Conservation (phyloP, 1,284 basidiomycete genomes). For the Malassezia globosa region DNA sequence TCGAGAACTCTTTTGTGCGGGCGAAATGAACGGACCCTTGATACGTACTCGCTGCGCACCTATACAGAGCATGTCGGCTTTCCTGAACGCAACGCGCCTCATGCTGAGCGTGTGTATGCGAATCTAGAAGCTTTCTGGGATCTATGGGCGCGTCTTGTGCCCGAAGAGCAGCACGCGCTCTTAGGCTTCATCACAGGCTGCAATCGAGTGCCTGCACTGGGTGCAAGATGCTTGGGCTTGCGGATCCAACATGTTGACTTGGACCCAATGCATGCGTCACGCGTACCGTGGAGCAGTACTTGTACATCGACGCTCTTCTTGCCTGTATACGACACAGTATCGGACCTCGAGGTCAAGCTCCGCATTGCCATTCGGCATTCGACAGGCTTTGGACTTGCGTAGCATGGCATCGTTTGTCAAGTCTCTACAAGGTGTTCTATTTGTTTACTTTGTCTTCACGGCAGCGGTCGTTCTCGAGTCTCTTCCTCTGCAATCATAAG, state of each 20-base stretch:
- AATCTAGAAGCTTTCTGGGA: conserved; percentile 22
- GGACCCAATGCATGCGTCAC: conserved; percentile 3
- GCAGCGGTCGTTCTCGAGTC: too few relatives aligned
- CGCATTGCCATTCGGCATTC: conserved; percentile 26
- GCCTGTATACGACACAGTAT: conserved; percentile 18
- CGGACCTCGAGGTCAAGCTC: conserved; percentile 19
- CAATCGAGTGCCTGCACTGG: conserved; percentile 23
- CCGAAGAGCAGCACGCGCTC: conserved; percentile 21
- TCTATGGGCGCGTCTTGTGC: conserved; percentile 16
- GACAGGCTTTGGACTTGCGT: conserved; percentile 26
- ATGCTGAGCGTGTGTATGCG: neutral
- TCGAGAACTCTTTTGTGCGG: conserved; percentile 10
- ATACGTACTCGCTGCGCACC: conserved; percentile 18
- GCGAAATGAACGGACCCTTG: conserved; percentile 17
- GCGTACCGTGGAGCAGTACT: conserved; percentile 31
- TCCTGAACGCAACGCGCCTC: conserved; percentile 4
- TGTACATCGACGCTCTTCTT: conserved; percentile 33
- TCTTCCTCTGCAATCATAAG: too few relatives aligned
- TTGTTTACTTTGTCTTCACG: too few relatives aligned
- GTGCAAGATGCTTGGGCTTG: conserved; percentile 23
- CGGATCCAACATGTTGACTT: conserved; percentile 24
- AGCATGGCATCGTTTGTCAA: neutral
- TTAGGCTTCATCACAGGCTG: conserved; percentile 36
- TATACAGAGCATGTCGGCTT: conserved; percentile 18
- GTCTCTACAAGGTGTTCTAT: too few relatives aligned